phyloP scores from a whole-genome alignment of 2,329 filamentous ascomycete species.

The Pseudogymnoascus sp. region DNA sequence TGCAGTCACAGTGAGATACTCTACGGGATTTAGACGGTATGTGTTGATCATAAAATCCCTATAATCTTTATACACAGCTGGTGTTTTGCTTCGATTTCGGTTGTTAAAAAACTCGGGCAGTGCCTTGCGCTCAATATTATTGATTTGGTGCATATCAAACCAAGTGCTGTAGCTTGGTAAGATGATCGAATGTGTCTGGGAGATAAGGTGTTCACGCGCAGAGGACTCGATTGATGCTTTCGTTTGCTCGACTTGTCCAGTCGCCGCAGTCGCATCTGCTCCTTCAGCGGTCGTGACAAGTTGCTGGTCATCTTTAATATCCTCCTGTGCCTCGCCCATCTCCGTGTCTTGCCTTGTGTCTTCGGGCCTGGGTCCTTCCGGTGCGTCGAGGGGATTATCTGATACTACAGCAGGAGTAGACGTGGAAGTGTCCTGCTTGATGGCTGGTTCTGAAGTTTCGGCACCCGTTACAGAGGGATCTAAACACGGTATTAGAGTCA shows the following conservation, averaged over 20 bases:
- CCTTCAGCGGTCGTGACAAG: constrained; percentile 34
- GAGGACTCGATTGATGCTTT: constrained; percentile 78
- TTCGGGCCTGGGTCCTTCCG: constrained; percentile 54
- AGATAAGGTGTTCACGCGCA: constrained; percentile 82
- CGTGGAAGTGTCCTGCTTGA: constrained; percentile 54
- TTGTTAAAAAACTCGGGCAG: constrained; percentile 98
- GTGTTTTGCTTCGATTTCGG: constrained; percentile 95
- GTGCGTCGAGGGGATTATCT: constrained; percentile 62
- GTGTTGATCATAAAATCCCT: constrained; percentile 99
- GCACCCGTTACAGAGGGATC: constrained; percentile 57
- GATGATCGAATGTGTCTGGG: constrained; percentile 91
- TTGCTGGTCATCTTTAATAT: constrained; percentile 41
- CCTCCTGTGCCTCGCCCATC: constrained; percentile 58
- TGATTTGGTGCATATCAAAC: constrained; percentile 96
- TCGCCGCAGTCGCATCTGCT: constrained; percentile 41
- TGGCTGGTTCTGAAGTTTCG: constrained; percentile 37
- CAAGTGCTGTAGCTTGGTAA: constrained; percentile 95
- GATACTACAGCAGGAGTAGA: constrained; percentile 45
- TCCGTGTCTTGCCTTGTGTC: constrained; percentile 64
- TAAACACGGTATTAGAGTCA: constrained; percentile 25
- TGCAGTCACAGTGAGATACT: constrained; percentile 94
- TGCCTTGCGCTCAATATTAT: constrained; percentile 86
- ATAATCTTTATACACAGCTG: constrained; percentile 96
- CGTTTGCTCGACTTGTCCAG: constrained; percentile 52
- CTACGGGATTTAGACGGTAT: constrained; percentile 87